phyloP scores from a whole-genome alignment of 192 early-diverging fungal species.

The Gorgonomyces haynaldii region DNA sequence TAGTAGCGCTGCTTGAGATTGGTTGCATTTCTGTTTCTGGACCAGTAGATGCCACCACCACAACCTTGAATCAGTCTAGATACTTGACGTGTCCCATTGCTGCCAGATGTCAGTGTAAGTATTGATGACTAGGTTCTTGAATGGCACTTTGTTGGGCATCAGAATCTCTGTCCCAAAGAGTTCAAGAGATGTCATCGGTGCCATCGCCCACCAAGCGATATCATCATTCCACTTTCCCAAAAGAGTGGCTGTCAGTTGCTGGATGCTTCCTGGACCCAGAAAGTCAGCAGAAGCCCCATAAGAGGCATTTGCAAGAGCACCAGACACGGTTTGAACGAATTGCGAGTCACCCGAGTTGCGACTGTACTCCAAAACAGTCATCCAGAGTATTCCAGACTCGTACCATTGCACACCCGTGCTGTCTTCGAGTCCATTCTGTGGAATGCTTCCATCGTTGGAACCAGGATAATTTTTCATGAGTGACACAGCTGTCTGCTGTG shows the following conservation, averaged over 20 bases:
- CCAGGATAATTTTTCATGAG: too few species aligned
- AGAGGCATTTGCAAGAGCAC: constrained; percentile 7
- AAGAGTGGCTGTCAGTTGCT: constrained; percentile 5
- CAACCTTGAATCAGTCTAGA: too few species aligned
- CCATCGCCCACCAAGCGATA: constrained; percentile 33
- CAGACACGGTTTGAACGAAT: constrained; percentile 1
- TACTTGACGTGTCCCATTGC: constrained; percentile 32
- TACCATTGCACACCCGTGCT: constrained; percentile 14
- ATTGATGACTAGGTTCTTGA: constrained; percentile 11
- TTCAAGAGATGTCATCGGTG: constrained; percentile 22
- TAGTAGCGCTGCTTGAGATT: constrained; percentile 4
- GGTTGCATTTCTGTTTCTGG: constrained; percentile 18
- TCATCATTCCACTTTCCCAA: constrained; percentile 33
- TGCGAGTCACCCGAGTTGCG: constrained; percentile 9
- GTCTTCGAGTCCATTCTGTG: not conserved
- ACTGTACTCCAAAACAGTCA: constrained; percentile 12
- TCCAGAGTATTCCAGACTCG: constrained; percentile 18
- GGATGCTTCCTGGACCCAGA: constrained; percentile 3
- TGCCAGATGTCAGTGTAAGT: constrained; percentile 26
- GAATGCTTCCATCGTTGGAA: not conserved
- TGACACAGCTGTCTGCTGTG: too few species aligned
- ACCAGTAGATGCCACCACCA: constrained; percentile 35
- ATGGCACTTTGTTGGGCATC: constrained; percentile 15
- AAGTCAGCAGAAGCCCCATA: constrained; percentile 11
- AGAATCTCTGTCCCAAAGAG: constrained; percentile 7